Base-by-base conservation (phyloP, 371 early-diverging fungal genomes). In the Smittium mucronatum region DNA sequence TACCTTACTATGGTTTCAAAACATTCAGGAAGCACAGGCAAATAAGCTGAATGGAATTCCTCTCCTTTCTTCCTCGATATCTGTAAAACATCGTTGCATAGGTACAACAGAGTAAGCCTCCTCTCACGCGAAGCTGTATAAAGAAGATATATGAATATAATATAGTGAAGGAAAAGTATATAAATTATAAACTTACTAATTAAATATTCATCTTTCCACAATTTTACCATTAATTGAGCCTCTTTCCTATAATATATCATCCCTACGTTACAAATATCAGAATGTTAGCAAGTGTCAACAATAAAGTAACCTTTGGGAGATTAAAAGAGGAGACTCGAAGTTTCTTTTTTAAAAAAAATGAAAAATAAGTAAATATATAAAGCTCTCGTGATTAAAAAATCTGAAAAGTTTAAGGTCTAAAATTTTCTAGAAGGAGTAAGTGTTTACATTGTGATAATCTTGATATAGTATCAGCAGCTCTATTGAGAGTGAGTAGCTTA, bases 391-490 rank as follows among this genome's bases (percentile, higher is more conserved):
- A n/a, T n/a, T 31, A 31, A 15, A 65, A 34, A n/a, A n/a, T 65
- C n/a, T 11, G 15, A n/a, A 32, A 25, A 47, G n/a, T 59, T 36
- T 28, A 67, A 32, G 16, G n/a, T 63, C 30, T 57, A 25, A n/a
- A 26, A 36, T 29, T 21, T 25, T 60, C 16, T 47, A 59, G 30
- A 28, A 15, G 15, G 31, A n/a, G 2, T 1, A 58, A 31, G 31
- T 68, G 47, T 28, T 69, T 69, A 69, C 69, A 69, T 64, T 69
- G 69, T 63, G 69, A 69, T 29, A 69, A 36, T 58, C 63, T 31
- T 69, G 69, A 69, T 8, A 69, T 69, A n/a, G 69, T 35, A 26
- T 63, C 69, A 35, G 63, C 29, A 11, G 58, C n/a, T 58, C 34
- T 64, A 31, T 69, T 64, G 16, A 69, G 30, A 34, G 30, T 69